Conservation (phyloP, 1,139 yeast species). For the Wickerhamomyces sp. region DNA sequence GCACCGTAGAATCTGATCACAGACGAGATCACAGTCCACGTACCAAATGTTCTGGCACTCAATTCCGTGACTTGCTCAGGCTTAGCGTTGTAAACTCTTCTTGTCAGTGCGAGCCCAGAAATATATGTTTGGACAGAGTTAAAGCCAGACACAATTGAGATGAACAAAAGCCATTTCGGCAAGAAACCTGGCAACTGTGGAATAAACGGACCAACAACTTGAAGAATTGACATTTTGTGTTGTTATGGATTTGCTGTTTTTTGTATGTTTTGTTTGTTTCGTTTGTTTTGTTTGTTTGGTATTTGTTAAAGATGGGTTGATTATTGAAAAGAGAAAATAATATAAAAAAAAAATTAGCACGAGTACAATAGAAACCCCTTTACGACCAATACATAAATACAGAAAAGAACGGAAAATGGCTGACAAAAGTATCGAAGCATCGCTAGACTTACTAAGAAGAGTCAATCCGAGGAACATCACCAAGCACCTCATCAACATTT, state of each 20-base stretch:
- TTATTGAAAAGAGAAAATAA: neutral
- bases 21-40: constrained; percentile 91
- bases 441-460: constrained; percentile 82
- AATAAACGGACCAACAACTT: constrained; percentile 25
- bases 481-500: constrained; percentile 59
- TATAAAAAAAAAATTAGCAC: too few relatives aligned
- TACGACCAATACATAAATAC: neutral
- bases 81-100: constrained; percentile 68
- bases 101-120: constrained; percentile 68
- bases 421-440: constrained; percentile 78
- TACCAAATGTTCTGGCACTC: constrained; percentile 94
- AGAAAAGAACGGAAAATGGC: constrained; percentile 18
- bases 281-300: neutral
- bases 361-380: too few relatives aligned
- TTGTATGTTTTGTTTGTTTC: neutral
- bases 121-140: constrained; percentile 87
- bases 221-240: constrained; percentile 2
- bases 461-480: constrained; percentile 72
- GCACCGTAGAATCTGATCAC: constrained; percentile 87
- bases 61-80: constrained; percentile 67
- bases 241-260: neutral
- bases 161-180: constrained; percentile 70
- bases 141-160: constrained; percentile 85
- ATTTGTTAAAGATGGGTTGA: neutral
- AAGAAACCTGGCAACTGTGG: constrained; percentile 47